Base-by-base conservation (phyloP, 805 yeast species). In the Candida dajiaensis region DNA sequence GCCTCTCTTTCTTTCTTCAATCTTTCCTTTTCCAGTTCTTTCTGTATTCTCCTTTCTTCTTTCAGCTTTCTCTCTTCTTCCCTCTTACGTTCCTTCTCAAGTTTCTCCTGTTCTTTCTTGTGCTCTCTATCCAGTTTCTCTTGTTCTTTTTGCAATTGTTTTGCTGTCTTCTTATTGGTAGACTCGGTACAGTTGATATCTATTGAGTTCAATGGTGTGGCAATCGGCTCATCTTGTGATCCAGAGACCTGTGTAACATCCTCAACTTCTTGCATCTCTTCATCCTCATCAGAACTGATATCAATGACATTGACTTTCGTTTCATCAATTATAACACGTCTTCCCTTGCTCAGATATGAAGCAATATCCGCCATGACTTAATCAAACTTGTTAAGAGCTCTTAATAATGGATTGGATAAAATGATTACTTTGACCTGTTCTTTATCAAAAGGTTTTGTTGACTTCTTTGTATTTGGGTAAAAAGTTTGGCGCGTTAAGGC, bases 1-100 rank as follows among this genome's bases (percentile, higher is more conserved):
- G 51, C 53, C 66, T 61, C 51, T 57, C 33, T 53, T 54, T 49
- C 58, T 56, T 50, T 68, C 69, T 49, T 66, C 67, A 46, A 69
- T 57, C 56, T 68, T 50, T 46, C 42, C 64, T 46, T 47, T 45
- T 58, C 43, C 46, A 53, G 44, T 51, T 59, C 42, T 49, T 51
- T 47, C 47, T 54, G 48, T 37, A 49, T 52, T 28, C 56, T 55
- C 56, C 47, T 54, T 40, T 47, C 56, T 58, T 43, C 60, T 54
- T 42, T 58, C 50, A 47, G 49, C 42, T 45, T 57, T 59, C 52
- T 55, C 43, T 47, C 50, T 48, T 50, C 61, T 43, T 57, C 53
- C 49, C 50, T 61, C 20, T 67, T 50, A 52, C 67, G 59, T 44
- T 62, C 40, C 47, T 57, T 44, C 53, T 56, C 49, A 66, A 69